Evolutionary conservation across 1,284 basidiomycete genomes (phyloP).

Genomic region (Filobasidium uniguttulatum): DNA sequence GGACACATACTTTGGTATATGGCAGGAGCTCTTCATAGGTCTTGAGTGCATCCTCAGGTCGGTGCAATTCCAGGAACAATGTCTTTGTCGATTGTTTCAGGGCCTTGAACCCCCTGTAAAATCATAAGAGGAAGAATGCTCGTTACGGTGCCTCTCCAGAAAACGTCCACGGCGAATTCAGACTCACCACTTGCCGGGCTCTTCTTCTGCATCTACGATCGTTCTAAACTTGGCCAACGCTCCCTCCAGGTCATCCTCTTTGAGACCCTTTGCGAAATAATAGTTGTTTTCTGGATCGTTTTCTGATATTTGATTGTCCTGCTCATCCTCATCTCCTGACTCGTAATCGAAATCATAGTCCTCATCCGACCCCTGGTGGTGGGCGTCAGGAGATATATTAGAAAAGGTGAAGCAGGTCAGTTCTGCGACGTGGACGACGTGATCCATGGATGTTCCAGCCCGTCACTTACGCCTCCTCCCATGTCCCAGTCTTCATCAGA

Average conservation of each 20-base stretch:
- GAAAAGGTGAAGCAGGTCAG: neutral
- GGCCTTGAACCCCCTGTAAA: slow-evolving; percentile 87
- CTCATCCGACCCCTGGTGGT: slow-evolving; percentile 31
- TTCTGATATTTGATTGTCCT: slow-evolving; percentile 53
- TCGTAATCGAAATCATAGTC: slow-evolving; percentile 85
- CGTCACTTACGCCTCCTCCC: slow-evolving; percentile 27
- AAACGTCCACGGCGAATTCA: neutral
- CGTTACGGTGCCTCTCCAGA: too few species aligned
- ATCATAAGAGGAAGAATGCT: neutral
- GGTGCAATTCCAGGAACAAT: slow-evolving; percentile 62
- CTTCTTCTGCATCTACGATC: slow-evolving; percentile 75
- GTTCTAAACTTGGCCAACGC: slow-evolving; percentile 73
- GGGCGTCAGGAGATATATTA: neutral
- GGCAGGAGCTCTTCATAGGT: slow-evolving; percentile 74
- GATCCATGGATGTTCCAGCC: too few species aligned
- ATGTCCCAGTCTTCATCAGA: slow-evolving; percentile 39
- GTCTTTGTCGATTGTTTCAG: slow-evolving; percentile 96
- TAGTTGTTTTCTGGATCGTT: slow-evolving; percentile 98
- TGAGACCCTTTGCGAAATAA: slow-evolving; percentile 91
- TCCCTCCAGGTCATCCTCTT: slow-evolving; percentile 77
- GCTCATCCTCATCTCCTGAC: slow-evolving; percentile 69
- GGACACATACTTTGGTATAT: slow-evolving; percentile 59
- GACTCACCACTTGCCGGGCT: slow-evolving; percentile 79
- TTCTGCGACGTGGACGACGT: neutral
- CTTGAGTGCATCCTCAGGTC: slow-evolving; percentile 69